A percentile compares a stretch with the other conserved stretches of the same genome.
These are phyloP conservation scores for Dryadomyces quercivorus DNA, from an alignment of 2,329 filamentous ascomycete species.

Conservation along the genomic window DNA sequence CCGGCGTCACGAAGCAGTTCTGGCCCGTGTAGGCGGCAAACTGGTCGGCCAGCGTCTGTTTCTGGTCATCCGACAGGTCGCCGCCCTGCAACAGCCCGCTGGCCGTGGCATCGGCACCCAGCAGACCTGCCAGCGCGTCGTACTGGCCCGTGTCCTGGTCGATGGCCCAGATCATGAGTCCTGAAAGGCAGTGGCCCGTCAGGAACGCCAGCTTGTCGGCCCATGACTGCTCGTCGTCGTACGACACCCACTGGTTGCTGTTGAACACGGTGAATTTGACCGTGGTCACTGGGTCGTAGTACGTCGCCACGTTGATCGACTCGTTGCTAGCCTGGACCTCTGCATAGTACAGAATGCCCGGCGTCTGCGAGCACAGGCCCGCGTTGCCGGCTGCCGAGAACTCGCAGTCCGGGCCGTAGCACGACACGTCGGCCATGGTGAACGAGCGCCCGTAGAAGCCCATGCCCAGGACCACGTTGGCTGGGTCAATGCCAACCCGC, in stretches of 20 bases:
- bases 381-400: conserved; percentile 12
- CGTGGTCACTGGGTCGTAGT: neutral
- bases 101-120: too few species aligned
- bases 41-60: too few species aligned
- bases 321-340: conserved; percentile 13
- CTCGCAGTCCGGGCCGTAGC: conserved; percentile 12
- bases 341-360: conserved; percentile 13
- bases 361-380: conserved; percentile 13
- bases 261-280: neutral
- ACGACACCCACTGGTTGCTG: neutral
- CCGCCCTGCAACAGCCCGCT: too few species aligned
- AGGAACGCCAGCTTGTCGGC: conserved; percentile 5
- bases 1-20: too few species aligned
- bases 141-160: neutral
- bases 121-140: too few species aligned
- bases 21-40: too few species aligned
- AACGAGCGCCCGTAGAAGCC: conserved; percentile 27
- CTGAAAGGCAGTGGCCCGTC: neutral
- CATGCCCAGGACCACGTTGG: conserved; percentile 28
- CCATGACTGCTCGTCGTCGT: neutral
- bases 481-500: conserved; percentile 27
- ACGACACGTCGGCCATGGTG: conserved; percentile 1
- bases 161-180: neutral
- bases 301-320: neutral
- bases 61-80: too few species aligned